These are phyloP conservation scores for Boletus sp. DNA, from an alignment of 768 basidiomycete genomes.

Conservation along the genomic window DNA sequence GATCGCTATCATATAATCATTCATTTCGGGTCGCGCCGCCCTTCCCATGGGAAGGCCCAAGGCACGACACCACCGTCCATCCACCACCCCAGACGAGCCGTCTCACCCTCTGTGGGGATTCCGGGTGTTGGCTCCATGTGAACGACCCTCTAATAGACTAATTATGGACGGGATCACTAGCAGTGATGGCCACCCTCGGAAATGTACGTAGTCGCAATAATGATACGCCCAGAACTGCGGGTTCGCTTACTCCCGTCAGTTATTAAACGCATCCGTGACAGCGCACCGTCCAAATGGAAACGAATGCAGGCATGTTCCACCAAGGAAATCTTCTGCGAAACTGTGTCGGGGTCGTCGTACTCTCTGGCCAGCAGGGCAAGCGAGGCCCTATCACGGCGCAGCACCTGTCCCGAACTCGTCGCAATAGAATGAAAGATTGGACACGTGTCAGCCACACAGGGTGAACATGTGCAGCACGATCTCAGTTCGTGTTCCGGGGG, in stretches of 20 bases:
- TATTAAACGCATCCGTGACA: constrained; percentile 6
- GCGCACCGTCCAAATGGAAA: background rate
- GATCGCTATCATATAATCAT: background rate
- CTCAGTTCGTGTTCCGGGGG: background rate
- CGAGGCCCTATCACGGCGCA: no score
- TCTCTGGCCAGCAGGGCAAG: no score
- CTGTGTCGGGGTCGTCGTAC: background rate
- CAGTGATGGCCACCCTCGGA: no score
- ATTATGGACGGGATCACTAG: background rate
- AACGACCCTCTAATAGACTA: background rate
- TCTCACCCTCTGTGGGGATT: background rate
- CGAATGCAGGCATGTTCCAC: background rate
- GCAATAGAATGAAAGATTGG: background rate
- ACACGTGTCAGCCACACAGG: constrained; percentile 10
- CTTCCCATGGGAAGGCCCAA: background rate
- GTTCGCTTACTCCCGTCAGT: constrained; percentile 6
- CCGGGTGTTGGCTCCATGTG: background rate
- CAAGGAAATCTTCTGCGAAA: background rate
- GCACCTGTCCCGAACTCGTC: background rate
- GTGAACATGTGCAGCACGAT: background rate
- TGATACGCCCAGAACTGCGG: background rate
- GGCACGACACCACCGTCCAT: background rate
- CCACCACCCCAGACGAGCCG: background rate
- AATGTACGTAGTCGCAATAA: background rate
- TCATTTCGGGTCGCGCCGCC: background rate